These are phyloP conservation scores for Apiospora marii DNA, from an alignment of 2,329 filamentous ascomycete genomes.

Conservation along the genomic window DNA sequence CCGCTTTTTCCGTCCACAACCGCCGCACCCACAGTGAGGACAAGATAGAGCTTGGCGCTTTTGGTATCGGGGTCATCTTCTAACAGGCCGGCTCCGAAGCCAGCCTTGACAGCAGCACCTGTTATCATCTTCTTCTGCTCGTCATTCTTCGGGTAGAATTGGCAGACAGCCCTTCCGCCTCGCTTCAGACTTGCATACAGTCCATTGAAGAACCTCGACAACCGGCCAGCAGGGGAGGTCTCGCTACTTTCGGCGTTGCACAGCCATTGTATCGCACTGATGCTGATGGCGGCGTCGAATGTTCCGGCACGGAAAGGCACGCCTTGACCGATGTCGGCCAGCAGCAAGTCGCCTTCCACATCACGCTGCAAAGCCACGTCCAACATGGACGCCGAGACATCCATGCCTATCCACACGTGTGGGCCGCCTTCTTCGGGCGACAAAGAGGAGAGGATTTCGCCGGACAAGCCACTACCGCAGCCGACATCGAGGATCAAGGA, in stretches of 20 bases:
- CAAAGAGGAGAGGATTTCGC: slow-evolving; percentile 86
- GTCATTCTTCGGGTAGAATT: slow-evolving; percentile 98
- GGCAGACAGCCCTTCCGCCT: slow-evolving; percentile 90
- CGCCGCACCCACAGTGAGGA: slow-evolving; percentile 82
- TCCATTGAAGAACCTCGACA: slow-evolving; percentile 90
- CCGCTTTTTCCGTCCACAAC: slow-evolving; percentile 61
- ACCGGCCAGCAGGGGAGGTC: slow-evolving; percentile 78
- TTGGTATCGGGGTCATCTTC: slow-evolving; percentile 98
- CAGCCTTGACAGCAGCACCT: slow-evolving; percentile 87
- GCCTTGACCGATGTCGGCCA: slow-evolving; percentile 95
- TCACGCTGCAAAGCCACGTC: slow-evolving; percentile 91
- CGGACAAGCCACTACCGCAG: slow-evolving; percentile 92
- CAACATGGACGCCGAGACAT: slow-evolving; percentile 96
- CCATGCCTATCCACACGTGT: slow-evolving; percentile 97
- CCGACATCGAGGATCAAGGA: slow-evolving; percentile 96
- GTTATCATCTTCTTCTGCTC: slow-evolving; percentile 92
- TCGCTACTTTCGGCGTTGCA: slow-evolving; percentile 94
- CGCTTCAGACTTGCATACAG: slow-evolving; percentile 84
- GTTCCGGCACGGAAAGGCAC: slow-evolving; percentile 90
- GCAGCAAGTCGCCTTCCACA: slow-evolving; percentile 90
- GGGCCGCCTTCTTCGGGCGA: slow-evolving; percentile 77
- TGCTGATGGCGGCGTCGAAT: slow-evolving; percentile 95
- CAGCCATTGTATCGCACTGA: slow-evolving; percentile 97
- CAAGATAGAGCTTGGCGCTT: slow-evolving; percentile 94
- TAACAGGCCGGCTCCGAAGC: slow-evolving; percentile 92